Conservation (phyloP, 2,329 filamentous ascomycete genomes). For the Epichloe gansuensis region DNA sequence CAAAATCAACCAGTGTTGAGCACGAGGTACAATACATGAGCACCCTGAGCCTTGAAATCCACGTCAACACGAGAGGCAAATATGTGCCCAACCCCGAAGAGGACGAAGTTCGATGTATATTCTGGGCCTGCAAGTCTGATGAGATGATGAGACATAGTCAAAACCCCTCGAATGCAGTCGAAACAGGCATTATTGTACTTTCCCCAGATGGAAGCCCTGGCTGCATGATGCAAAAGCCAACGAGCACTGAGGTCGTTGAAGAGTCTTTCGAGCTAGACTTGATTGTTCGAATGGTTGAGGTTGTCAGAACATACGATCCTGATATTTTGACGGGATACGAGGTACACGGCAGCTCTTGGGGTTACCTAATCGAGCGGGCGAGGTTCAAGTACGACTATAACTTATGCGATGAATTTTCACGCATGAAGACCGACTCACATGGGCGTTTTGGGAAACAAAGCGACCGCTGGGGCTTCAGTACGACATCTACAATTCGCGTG, state of each 20-base stretch:
- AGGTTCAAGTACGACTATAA: slow-evolving; percentile 78
- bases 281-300: slow-evolving; percentile 72
- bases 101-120: slow-evolving; percentile 77
- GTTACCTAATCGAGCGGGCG: slow-evolving; percentile 85
- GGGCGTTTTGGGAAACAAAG: slow-evolving; percentile 75
- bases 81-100: slow-evolving; percentile 80
- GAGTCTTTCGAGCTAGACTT: slow-evolving; percentile 75
- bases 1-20: slow-evolving; percentile 60
- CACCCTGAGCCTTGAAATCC: slow-evolving; percentile 84
- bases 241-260: slow-evolving; percentile 51
- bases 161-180: slow-evolving; percentile 33
- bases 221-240: slow-evolving; percentile 48
- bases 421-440: slow-evolving; percentile 73
- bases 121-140: slow-evolving; percentile 79
- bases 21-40: slow-evolving; percentile 92
- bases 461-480: slow-evolving; percentile 88
- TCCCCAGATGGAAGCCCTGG: slow-evolving; percentile 48
- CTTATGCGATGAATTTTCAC: slow-evolving; percentile 79
- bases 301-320: slow-evolving; percentile 73
- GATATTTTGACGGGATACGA: slow-evolving; percentile 93
- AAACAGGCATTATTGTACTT: slow-evolving; percentile 61
- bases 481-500: slow-evolving; percentile 82
- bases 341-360: slow-evolving; percentile 88
- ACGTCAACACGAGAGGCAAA: slow-evolving; percentile 73
- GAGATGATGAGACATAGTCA: slow-evolving; percentile 30